Base-by-base conservation (phyloP, 306 rosid species). In the Vigna hirtella region DNA sequence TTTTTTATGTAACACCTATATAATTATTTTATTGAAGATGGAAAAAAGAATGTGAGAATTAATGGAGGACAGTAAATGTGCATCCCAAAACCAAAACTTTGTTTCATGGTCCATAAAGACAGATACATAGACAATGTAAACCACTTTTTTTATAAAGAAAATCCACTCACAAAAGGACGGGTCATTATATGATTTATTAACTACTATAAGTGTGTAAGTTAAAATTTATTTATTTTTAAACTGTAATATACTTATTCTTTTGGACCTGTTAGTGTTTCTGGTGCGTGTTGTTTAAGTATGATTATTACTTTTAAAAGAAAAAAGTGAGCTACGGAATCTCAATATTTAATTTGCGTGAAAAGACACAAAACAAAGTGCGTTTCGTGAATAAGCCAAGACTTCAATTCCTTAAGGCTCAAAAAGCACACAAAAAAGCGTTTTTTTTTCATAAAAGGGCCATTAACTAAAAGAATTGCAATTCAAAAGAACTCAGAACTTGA, bases 391-490 rank as follows among this genome's bases (percentile, higher is more conserved):
- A 75, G 47, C 24, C 13, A 70, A 8, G 55, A 17, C 48, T 77
- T 36, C 36, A 70, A 75, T 57, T 49, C 88, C 82, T 82, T 74
- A 74, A 70, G 72, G 58, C 69, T 64, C 73, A 57, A 38, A 78
- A 81, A 81, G 78, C 78, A 63, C 12, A 4, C 2, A 8, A 30
- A 42, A 65, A 55, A 56, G 16, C 12, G 26, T 1, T 30, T 57
- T 76, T 76, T 82, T 53, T 55, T 69, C 40, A 13, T 11, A 28
- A 59, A 59, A 28, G 42, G 18, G 1, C 28, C 65, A 12, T 26
- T 58, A 58, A 63, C 12, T 2, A 42, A 42, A 42, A 42, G 12
- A 42, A 5, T 36, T 36, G 42, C 42, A 36, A 6, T 6, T 36
- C 9, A 36, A 36, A 6, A 6, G 42, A 36, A 36, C 9, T 36